phyloP scores from a whole-genome alignment of 768 basidiomycete genomes.

The Boletus tylopilopsis region DNA sequence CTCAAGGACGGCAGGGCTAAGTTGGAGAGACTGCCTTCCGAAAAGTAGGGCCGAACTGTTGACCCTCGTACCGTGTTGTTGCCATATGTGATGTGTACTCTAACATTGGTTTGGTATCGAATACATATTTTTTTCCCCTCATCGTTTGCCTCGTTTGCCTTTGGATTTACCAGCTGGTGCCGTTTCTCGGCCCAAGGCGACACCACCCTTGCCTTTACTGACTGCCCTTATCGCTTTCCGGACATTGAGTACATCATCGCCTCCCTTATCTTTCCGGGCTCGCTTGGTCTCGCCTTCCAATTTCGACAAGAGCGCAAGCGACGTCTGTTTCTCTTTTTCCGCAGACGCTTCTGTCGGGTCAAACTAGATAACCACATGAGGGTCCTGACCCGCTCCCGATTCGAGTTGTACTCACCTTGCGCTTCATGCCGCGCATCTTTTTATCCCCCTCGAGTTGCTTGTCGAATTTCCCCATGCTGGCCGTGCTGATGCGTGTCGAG shows the following conservation, averaged over 20 bases:
- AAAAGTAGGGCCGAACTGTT: no score
- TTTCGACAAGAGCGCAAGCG: conserved; percentile 71
- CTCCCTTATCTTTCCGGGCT: conserved; percentile 40
- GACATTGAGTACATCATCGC: conserved; percentile 66
- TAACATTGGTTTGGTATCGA: conserved; percentile 12
- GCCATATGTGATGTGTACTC: conserved; percentile 18
- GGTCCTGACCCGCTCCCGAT: no score
- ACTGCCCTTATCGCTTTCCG: conserved; percentile 83
- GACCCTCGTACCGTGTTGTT: no score
- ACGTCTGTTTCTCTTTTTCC: conserved; percentile 64
- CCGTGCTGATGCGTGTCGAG: conserved; percentile 78
- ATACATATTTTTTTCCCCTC: conserved; percentile 1
- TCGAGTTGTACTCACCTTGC: conserved; percentile 64
- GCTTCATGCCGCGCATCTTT: conserved; percentile 81
- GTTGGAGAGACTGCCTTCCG: conserved; percentile 26
- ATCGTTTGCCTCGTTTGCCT: conserved; percentile 29
- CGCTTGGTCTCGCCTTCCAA: conserved; percentile 70
- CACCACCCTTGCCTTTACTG: conserved; percentile 64
- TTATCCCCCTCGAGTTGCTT: conserved; percentile 88
- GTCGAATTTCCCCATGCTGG: conserved; percentile 95
- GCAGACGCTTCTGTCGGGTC: conserved; percentile 72
- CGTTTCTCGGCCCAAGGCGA: conserved; percentile 49
- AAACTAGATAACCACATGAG: conserved; percentile 70
- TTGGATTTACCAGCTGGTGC: conserved; percentile 18
- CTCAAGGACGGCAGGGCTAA: conserved; percentile 74